These are phyloP conservation scores for Metschnikowia lachancei DNA, from an alignment of 805 yeast species.

Conservation along the genomic window DNA sequence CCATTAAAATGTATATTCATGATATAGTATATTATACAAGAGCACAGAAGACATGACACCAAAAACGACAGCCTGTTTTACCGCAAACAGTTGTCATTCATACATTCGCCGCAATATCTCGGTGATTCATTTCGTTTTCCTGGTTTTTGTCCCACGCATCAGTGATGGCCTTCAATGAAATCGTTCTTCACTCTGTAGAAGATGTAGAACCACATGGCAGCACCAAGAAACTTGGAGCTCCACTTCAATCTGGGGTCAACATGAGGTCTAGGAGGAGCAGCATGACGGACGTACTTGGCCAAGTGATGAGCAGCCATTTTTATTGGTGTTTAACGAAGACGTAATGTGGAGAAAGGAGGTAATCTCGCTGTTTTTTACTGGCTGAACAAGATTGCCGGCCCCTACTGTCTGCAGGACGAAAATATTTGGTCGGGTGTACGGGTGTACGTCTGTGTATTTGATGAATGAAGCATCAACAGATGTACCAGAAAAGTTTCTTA, in stretches of 20 bases:
- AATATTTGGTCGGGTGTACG: too few relatives aligned
- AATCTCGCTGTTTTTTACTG: too few relatives aligned
- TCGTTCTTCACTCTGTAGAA: slow-evolving; percentile 77
- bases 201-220: slow-evolving; percentile 87
- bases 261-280: slow-evolving; percentile 64
- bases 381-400: too few relatives aligned
- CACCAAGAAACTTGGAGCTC: slow-evolving; percentile 70
- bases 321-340: not conserved
- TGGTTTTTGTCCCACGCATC: slow-evolving; percentile 1
- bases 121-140: not conserved
- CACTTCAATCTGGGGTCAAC: slow-evolving; percentile 55
- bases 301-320: slow-evolving; percentile 44
- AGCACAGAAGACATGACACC: not conserved
- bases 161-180: slow-evolving; percentile 23
- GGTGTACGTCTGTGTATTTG: too few relatives aligned
- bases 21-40: slow-evolving; percentile 6
- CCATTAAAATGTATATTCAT: slow-evolving; percentile 5
- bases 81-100: too few relatives aligned
- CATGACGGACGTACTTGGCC: slow-evolving; percentile 49
- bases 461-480: too few relatives aligned
- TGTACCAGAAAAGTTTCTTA: too few relatives aligned
- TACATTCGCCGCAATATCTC: too few relatives aligned
- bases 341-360: too few relatives aligned
- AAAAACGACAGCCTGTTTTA: not conserved
- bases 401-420: too few relatives aligned